A percentile compares a stretch with the other conserved stretches of the same genome.
These are phyloP conservation scores for Lachancea sp. DNA, from an alignment of 805 yeast genomes.

Conservation along the genomic window DNA sequence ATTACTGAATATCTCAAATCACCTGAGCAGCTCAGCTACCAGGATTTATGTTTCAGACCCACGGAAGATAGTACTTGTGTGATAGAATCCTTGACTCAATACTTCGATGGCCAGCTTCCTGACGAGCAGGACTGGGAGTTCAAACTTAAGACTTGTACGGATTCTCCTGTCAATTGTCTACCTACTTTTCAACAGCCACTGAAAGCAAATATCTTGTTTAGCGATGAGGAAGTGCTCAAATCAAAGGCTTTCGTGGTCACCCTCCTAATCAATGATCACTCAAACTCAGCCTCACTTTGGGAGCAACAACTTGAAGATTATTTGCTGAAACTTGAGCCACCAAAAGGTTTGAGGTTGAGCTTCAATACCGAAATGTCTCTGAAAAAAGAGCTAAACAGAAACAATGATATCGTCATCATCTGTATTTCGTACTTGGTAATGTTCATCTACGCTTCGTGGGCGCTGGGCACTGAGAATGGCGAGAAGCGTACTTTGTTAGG, in stretches of 20 bases:
- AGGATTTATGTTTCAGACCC: constrained; percentile 80
- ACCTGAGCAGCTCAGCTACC: constrained; percentile 35
- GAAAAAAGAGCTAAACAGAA: constrained; percentile 75
- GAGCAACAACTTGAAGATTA: constrained; percentile 61
- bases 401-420: constrained; percentile 68
- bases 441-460: constrained; percentile 83
- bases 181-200: constrained; percentile 91
- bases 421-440: constrained; percentile 70
- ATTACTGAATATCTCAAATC: constrained; percentile 34
- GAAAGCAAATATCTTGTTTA: constrained; percentile 64
- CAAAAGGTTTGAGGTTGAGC: constrained; percentile 53
- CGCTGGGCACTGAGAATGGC: constrained; percentile 40
- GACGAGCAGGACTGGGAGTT: constrained; percentile 44
- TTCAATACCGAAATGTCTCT: constrained; percentile 81
- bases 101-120: constrained; percentile 63
- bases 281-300: constrained; percentile 48
- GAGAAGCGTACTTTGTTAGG: constrained; percentile 70
- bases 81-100: constrained; percentile 83
- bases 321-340: constrained; percentile 46
- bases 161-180: constrained; percentile 80
- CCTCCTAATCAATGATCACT: constrained; percentile 53
- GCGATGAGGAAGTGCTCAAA: constrained; percentile 47
- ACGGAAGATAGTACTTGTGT: constrained; percentile 68
- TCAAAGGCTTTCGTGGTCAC: constrained; percentile 76
- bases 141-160: constrained; percentile 53